Evolutionary conservation across 306 rosid genomes (phyloP), one percentile per base, ranked within the genome.

Genomic region (Nissolia schottii): DNA sequence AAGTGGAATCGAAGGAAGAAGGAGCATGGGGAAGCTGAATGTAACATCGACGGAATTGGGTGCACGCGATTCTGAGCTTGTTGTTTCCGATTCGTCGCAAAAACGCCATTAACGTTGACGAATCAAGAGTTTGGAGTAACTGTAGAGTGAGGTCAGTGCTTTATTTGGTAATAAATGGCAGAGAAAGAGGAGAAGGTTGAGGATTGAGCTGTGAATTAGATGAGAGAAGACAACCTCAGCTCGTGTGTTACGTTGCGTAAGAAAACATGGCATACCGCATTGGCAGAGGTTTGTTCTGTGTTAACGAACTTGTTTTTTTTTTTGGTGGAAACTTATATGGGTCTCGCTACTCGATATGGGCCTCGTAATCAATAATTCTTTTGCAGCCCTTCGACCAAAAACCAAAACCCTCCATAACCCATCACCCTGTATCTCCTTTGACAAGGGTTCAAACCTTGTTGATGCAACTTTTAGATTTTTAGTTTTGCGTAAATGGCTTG

Each of bases 41-140:
- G 79, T 77, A 77, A 59, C 64, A 76, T 73, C 76, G 69, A 34
- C 46, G 80, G 58, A 76, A 79, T 31, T 81, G 86, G 24, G 37
- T 57, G 37, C 67, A 80, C 7, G 80, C 14, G 7, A 58, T 57
- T 32, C 76, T 77, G 11, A 87, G 75, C 65, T 86, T 87, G 1
- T 85, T 78, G 25, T 87, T 86, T 64, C 74, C 35, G 63, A 92
- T 67, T 80, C 90, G 83, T 24, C 72, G 70, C 86, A 28, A 78
- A 69, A 73, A 76, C 45, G 94, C 83, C 96, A 92, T 92, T 19
- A n/a, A 45, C 80, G 64, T 60, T 55, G 5, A 23, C 59, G 45
- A 31, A 74, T 60, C 76, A 40, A 64, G 64, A 35, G 48, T 13
- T 23, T 64, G 3, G 43, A 68, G 65, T 60, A 69, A 71, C 61